Percentiles rank a stretch among this genome's conserved stretches.
Evolutionary conservation across 176 grass and related monocot genomes (phyloP).

Genomic region (Poa pratensis): DNA sequence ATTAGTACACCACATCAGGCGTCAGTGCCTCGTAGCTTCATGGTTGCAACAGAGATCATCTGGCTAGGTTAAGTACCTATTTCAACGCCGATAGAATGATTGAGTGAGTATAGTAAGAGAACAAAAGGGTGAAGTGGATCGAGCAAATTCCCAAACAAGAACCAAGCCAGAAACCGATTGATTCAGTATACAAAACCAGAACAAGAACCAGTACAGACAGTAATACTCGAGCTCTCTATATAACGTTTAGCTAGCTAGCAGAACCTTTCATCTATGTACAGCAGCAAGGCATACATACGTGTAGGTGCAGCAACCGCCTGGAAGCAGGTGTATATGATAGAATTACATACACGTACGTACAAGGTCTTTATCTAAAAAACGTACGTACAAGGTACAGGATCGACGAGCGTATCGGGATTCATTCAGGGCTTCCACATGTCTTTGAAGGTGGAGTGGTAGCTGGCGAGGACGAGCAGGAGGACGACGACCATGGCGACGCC

Average conservation of each 20-base stretch:
- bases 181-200: constrained; percentile 19
- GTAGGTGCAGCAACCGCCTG: not conserved
- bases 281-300: not conserved
- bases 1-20: not conserved
- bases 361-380: too few species aligned
- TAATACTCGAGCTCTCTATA: constrained; percentile 22
- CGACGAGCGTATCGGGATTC: not conserved
- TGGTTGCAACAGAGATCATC: not conserved
- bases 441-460: constrained; percentile 67
- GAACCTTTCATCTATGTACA: constrained; percentile 10
- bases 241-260: not conserved
- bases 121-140: not conserved
- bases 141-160: not conserved
- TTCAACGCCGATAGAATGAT: not conserved
- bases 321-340: not conserved
- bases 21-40: not conserved
- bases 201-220: not conserved
- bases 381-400: not conserved
- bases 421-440: constrained; percentile 91
- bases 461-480: constrained; percentile 75
- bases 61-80: not conserved
- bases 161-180: not conserved
- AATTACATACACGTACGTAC: not conserved
- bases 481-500: constrained; percentile 76
- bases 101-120: not conserved